Percentiles rank a stretch among this genome's conserved stretches.
phyloP scores from a whole-genome alignment of 2,329 filamentous ascomycete genomes.

The Parastagonospora nodorum region DNA sequence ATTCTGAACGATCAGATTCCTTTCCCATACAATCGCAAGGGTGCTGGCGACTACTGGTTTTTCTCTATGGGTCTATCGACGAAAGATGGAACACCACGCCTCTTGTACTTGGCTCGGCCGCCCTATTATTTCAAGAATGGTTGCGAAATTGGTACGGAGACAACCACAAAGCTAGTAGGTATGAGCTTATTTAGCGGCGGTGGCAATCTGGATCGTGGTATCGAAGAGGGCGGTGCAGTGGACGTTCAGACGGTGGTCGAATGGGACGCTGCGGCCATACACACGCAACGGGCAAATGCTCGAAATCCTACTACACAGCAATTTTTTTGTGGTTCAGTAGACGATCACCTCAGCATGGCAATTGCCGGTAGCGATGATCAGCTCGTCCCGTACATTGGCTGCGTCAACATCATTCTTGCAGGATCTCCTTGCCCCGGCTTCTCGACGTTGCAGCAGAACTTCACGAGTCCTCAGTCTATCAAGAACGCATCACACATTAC shows the following conservation, averaged over 20 bases:
- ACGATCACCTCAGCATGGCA: conserved; percentile 65
- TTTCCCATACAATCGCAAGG: conserved; percentile 67
- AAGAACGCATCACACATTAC: conserved; percentile 79
- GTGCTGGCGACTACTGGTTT: conserved; percentile 70
- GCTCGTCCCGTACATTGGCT: conserved; percentile 62
- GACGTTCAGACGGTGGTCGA: conserved; percentile 73
- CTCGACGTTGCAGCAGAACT: conserved; percentile 65
- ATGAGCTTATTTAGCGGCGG: conserved; percentile 79
- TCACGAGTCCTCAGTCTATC: conserved; percentile 59
- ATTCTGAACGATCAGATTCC: conserved; percentile 50
- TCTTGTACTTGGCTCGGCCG: conserved; percentile 13
- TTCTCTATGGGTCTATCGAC: conserved; percentile 51
- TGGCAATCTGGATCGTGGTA: conserved; percentile 75
- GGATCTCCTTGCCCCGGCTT: conserved; percentile 82
- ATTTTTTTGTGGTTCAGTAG: conserved; percentile 73
- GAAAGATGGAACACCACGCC: background rate
- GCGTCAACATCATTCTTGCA: conserved; percentile 71
- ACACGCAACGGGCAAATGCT: conserved; percentile 74
- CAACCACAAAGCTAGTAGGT: conserved; percentile 44
- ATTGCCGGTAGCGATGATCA: conserved; percentile 53
- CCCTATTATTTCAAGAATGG: conserved; percentile 54
- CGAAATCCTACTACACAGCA: conserved; percentile 48
- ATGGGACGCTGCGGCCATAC: conserved; percentile 65
- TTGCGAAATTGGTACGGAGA: conserved; percentile 61
- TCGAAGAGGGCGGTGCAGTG: conserved; percentile 73